Evolutionary conservation across 176 grass and related monocot species (phyloP).

Genomic region (Rhipidocladum racemiflorum): DNA sequence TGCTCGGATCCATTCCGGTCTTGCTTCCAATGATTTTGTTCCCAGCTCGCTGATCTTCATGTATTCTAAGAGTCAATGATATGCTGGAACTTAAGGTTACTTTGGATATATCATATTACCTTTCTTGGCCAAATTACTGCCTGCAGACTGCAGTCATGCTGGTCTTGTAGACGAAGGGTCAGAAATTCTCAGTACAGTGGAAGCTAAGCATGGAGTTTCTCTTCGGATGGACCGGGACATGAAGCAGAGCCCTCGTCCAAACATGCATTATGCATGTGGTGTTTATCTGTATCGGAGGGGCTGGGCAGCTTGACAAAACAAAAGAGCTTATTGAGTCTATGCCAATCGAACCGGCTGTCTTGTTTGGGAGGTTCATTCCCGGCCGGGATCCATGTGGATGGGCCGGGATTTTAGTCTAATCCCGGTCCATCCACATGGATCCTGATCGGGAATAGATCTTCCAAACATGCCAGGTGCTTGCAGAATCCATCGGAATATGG

Average conservation of each 20-base stretch:
- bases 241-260: too few species aligned
- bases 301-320: conserved; percentile 56
- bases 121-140: conserved; percentile 61
- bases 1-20: conserved; percentile 52
- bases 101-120: conserved; percentile 50
- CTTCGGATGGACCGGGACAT: conserved; percentile 39
- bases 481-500: conserved; percentile 57
- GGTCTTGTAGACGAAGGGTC: conserved; percentile 60
- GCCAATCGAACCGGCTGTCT: conserved; percentile 61
- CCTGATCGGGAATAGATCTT: too few species aligned
- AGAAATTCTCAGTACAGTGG: conserved; percentile 49
- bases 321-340: conserved; percentile 63
- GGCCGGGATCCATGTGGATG: too few species aligned
- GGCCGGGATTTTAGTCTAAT: too few species aligned
- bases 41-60: conserved; percentile 61
- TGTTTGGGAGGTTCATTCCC: too few species aligned
- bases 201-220: conserved; percentile 39
- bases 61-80: conserved; percentile 57
- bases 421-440: too few species aligned
- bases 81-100: conserved; percentile 45
- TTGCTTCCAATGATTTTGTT: conserved; percentile 56
- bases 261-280: conserved; percentile 59
- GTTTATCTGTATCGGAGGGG: conserved; percentile 66
- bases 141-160: conserved; percentile 55
- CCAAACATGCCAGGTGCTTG: too few species aligned